Percentiles rank a stretch among this genome's conserved stretches.
These are phyloP conservation scores for Phialophora verrucosa DNA, from an alignment of 2,329 filamentous ascomycete genomes.

Conservation along the genomic window DNA sequence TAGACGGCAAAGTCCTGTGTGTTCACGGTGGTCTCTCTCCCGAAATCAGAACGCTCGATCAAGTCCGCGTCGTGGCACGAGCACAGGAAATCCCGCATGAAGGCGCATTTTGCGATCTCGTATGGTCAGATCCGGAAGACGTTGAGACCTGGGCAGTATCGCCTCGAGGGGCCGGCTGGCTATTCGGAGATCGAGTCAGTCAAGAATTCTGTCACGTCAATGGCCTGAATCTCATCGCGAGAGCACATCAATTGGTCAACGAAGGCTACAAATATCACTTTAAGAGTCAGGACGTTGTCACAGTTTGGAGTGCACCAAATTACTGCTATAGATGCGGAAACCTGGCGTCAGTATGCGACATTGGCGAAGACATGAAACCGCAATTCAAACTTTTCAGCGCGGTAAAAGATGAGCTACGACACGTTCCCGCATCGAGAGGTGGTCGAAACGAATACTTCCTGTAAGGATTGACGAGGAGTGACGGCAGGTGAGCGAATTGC, in stretches of 20 bases:
- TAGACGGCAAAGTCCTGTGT: slow-evolving; percentile 75
- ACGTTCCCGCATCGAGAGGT: slow-evolving; percentile 52
- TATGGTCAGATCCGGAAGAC: slow-evolving; percentile 77
- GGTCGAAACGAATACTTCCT: slow-evolving; percentile 56
- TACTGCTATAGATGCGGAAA: slow-evolving; percentile 91
- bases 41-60: slow-evolving; percentile 75
- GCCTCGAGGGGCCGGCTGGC: slow-evolving; percentile 69
- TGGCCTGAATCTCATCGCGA: slow-evolving; percentile 71
- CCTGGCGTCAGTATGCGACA: slow-evolving; percentile 82
- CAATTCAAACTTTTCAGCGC: slow-evolving; percentile 71
- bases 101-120: slow-evolving; percentile 76
- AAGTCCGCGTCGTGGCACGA: slow-evolving; percentile 74
- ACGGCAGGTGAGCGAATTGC: background rate
- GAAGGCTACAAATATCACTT: slow-evolving; percentile 93
- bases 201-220: slow-evolving; percentile 81
- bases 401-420: slow-evolving; percentile 54
- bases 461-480: slow-evolving; percentile 13
- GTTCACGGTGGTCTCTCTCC: slow-evolving; percentile 74
- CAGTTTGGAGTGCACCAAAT: slow-evolving; percentile 87
- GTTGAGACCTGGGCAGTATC: slow-evolving; percentile 74
- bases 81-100: slow-evolving; percentile 79
- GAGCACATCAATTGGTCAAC: slow-evolving; percentile 76
- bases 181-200: slow-evolving; percentile 74
- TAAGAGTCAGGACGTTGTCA: slow-evolving; percentile 88
- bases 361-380: slow-evolving; percentile 81